These are phyloP conservation scores for Akanthomyces muscarius DNA, from an alignment of 2,329 filamentous ascomycete genomes.

Conservation along the genomic window DNA sequence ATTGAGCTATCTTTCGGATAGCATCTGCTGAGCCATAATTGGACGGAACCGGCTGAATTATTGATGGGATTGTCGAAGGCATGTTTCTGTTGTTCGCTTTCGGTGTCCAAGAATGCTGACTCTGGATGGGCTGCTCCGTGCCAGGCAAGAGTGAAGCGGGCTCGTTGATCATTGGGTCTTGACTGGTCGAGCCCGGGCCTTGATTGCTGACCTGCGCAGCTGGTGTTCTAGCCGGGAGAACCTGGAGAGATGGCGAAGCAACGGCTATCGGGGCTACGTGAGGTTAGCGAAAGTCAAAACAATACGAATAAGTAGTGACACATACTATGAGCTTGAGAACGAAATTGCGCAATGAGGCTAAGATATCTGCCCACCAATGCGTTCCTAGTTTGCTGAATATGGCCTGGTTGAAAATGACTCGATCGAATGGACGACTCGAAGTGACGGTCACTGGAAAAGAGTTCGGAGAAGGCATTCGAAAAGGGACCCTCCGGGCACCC, in stretches of 20 bases:
- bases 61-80: neutral
- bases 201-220: neutral
- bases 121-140: neutral
- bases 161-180: neutral
- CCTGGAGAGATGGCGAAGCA: neutral
- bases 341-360: neutral
- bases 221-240: neutral
- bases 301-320: neutral
- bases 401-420: neutral
- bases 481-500: slow-evolving; percentile 22
- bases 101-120: neutral
- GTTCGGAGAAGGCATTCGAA: slow-evolving; percentile 20
- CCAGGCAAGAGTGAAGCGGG: neutral
- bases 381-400: neutral
- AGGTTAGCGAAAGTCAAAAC: neutral
- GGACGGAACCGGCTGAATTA: neutral
- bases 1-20: too few species aligned
- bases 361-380: neutral
- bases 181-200: neutral
- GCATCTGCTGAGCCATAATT: too few species aligned
- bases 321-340: neutral
- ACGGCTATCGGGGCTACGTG: neutral
- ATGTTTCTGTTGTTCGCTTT: neutral
- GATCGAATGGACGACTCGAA: slow-evolving; percentile 21
- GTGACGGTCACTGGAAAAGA: slow-evolving; percentile 26